Evolutionary conservation across 2,329 filamentous ascomycete species (phyloP).

Genomic region (Diaporthe citrichinensis): DNA sequence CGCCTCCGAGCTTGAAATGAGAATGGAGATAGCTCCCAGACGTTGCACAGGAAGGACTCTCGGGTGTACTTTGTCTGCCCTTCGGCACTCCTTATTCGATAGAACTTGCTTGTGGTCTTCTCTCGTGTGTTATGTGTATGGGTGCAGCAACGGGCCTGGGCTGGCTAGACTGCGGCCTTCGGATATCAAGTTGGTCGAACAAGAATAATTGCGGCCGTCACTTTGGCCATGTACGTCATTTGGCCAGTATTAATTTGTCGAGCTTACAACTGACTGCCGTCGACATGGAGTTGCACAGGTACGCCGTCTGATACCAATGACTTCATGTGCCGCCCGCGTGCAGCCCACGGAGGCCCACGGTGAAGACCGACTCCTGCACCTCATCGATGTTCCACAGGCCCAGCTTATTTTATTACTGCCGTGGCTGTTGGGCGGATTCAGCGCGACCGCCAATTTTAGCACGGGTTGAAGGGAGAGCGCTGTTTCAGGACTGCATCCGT

Average conservation of each 20-base stretch:
- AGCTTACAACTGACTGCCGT: not conserved
- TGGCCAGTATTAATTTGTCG: too few relatives aligned
- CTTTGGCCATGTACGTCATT: not conserved
- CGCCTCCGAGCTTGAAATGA: not conserved
- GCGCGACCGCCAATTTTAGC: conserved; percentile 19
- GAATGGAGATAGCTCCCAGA: not conserved
- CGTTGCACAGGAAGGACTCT: not conserved
- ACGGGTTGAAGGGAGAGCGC: not conserved
- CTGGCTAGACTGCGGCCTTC: not conserved
- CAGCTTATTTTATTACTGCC: not conserved
- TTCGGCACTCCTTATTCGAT: not conserved
- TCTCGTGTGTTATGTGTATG: too few relatives aligned
- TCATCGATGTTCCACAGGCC: conserved; percentile 3
- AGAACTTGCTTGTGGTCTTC: not conserved
- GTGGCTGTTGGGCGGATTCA: conserved; percentile 27
- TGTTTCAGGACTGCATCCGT: conserved; percentile 25
- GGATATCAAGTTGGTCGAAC: not conserved
- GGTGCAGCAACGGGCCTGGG: not conserved
- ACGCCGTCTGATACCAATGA: not conserved
- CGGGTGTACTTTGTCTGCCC: not conserved
- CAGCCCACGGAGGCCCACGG: not conserved
- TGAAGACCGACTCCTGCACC: not conserved
- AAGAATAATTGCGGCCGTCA: not conserved
- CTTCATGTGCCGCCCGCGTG: conserved; percentile 14
- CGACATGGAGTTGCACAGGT: not conserved